Conservation (phyloP, 1,284 basidiomycete genomes). For the Taiwanofungus camphoratus region DNA sequence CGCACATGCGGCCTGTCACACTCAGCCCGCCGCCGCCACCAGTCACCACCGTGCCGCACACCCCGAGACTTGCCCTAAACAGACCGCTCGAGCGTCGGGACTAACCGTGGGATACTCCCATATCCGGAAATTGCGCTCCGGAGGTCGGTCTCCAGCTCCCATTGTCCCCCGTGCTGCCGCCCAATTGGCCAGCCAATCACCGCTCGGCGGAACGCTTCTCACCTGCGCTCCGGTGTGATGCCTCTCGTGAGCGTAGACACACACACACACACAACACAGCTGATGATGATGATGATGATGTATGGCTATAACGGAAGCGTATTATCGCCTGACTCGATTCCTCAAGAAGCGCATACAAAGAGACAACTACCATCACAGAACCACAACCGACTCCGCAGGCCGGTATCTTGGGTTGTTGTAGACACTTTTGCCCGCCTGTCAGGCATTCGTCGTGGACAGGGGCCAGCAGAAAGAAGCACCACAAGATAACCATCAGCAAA, state of each 20-base stretch:
- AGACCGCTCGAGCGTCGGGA: constrained; percentile 12
- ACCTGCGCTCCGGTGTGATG: not conserved
- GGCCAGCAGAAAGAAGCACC: constrained; percentile 17
- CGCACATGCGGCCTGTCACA: constrained; percentile 15
- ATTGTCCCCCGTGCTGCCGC: constrained; percentile 6
- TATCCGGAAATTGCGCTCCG: constrained; percentile 6
- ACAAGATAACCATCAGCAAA: constrained; percentile 18
- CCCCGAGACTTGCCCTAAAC: constrained; percentile 20
- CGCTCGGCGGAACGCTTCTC: constrained; percentile 2
- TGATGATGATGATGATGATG: too few species aligned
- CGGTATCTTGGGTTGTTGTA: constrained; percentile 85
- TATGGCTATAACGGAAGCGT: constrained; percentile 13
- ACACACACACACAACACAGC: constrained; percentile 7
- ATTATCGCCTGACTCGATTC: constrained; percentile 21
- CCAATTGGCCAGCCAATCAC: constrained; percentile 6
- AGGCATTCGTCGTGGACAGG: constrained; percentile 9
- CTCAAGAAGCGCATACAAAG: constrained; percentile 17
- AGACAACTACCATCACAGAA: constrained; percentile 40
- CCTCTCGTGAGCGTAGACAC: constrained; percentile 6
- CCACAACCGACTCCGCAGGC: constrained; percentile 55
- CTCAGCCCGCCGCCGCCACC: constrained; percentile 13
- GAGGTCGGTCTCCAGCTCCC: constrained; percentile 12
- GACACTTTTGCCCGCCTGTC: constrained; percentile 72
- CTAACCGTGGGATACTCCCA: constrained; percentile 10
- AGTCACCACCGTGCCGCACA: constrained; percentile 16